Evolutionary conservation across 2,329 filamentous ascomycete species (phyloP), one percentile per base, ranked within the genome.

Genomic region (Penicillium brevicompactum): DNA sequence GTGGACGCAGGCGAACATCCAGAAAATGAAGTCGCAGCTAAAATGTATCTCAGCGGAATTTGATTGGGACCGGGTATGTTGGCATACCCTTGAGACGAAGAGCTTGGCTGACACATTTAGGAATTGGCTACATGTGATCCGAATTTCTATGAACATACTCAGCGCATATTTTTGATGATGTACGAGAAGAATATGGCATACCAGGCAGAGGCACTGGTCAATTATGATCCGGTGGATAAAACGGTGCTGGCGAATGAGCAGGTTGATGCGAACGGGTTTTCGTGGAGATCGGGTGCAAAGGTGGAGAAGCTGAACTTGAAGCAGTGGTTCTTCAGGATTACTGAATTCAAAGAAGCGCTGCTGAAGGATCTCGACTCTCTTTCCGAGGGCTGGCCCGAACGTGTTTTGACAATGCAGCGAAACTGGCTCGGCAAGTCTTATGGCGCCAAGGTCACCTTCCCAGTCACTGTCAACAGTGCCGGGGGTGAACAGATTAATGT

Each of bases 241-340:
- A 96, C 92, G 0, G 92, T 96, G 14, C 79, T 96, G 56, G 92
- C 92, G 10, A 96, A 96, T 70, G 92, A 96, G 74, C 92, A 96
- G 72, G 91, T 96, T n/a, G 90, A 95, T 70, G 82, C 88, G 47
- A 88, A 91, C 67, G 92, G 92, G 31, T 85, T 80, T 64, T 96
- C 91, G 2, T 96, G 92, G 92, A 84, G 91, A 53, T 94, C 90
- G 1, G 91, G 91, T 9, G 91, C 90, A 47, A 87, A 89, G 70
- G 91, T 95, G 16, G 88, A 94, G 74, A 89, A 92, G 75, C 80
- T 85, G 56, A 84, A 84, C 63, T 78, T 95, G 46, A 91, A 89
- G 74, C 92, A 96, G 73, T 96, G 92, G 92, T 96, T 95, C 71
- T 84, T 96, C 60, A 87, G 86, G 59, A 95, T 94, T 67, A 93